These are phyloP conservation scores for Botryosphaeria dothidea DNA, from an alignment of 2,329 filamentous ascomycete species.

Conservation along the genomic window DNA sequence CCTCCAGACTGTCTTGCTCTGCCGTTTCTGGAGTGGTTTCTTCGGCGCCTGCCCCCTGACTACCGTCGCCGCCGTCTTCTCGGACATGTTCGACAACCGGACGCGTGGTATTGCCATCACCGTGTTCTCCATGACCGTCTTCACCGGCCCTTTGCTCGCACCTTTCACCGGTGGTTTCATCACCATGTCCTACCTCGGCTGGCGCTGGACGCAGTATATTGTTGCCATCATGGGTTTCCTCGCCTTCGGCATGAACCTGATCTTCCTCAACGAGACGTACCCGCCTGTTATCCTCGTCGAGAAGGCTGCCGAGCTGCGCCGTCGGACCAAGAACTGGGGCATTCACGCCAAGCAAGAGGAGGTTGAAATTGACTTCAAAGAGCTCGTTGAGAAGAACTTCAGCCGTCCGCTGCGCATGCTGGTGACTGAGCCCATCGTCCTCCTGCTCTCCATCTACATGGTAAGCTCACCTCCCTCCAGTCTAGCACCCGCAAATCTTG, in stretches of 20 bases:
- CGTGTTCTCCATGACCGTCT: slow-evolving; percentile 54
- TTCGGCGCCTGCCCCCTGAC: slow-evolving; percentile 57
- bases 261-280: slow-evolving; percentile 61
- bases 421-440: slow-evolving; percentile 52
- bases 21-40: slow-evolving; percentile 55
- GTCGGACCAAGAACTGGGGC: slow-evolving; percentile 60
- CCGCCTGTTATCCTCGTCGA: slow-evolving; percentile 58
- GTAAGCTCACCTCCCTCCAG: slow-evolving; percentile 31
- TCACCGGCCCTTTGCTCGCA: slow-evolving; percentile 54
- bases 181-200: slow-evolving; percentile 51
- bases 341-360: slow-evolving; percentile 61
- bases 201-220: slow-evolving; percentile 53
- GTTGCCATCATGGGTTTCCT: slow-evolving; percentile 56
- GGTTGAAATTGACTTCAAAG: slow-evolving; percentile 53
- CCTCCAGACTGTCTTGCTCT: slow-evolving; percentile 54
- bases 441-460: slow-evolving; percentile 50
- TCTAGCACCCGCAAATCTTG: too few species aligned
- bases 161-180: slow-evolving; percentile 60
- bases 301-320: slow-evolving; percentile 57
- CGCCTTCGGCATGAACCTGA: slow-evolving; percentile 48
- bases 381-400: slow-evolving; percentile 55
- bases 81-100: slow-evolving; percentile 57
- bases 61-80: slow-evolving; percentile 57
- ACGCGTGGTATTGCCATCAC: slow-evolving; percentile 46
- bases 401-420: slow-evolving; percentile 52